Base-by-base conservation (phyloP, 1,284 basidiomycete genomes). In the Ganoderma boninense region DNA sequence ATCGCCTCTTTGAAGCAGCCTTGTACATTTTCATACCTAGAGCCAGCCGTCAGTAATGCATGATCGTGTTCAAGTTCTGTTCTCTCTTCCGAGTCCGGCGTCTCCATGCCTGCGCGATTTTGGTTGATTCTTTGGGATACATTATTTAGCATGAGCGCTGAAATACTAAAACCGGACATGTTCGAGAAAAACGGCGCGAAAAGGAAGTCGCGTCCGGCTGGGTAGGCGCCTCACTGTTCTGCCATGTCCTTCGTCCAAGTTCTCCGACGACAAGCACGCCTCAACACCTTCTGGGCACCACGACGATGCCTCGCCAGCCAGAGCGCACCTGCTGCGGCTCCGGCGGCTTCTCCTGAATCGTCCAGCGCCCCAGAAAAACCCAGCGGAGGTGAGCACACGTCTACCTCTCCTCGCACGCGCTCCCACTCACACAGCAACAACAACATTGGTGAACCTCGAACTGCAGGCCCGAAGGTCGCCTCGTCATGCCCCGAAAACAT, bases 401-500 rank as follows among this genome's bases (percentile, higher is more conserved):
- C 38, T 18, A 38, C 32, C 46, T 16, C 11, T 13, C 38, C 42
- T 64, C 40, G 20, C 23, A 20, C 60, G 4, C 43, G 18, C 65
- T 13, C 38, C 35, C 13, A 26, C 62, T 64, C 43, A 49, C 29
- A 40, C 62, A 32, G 29, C 29, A 32, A 32, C 38, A 38, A 44
- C 44, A 49, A 49, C 23, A 43, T 65, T n/a, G 16, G 38, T 49
- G 49, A 11, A 57, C 32, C 38, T 11, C n/a, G 16, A 32, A 42
- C 20, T 43, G 35, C 29, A 67, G 65, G 64, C 67, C 69, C 63
- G 4, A 63, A 68, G 49, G 60, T 71, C 29, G 66, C 52, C 20
- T 93, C 91, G 8, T 88, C 89, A n/a, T 94, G 92, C 80, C 78
- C 86, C 42, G 81, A 90, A 32, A 91, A 93, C 68, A 95, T 95